Evolutionary conservation across 2,329 filamentous ascomycete species (phyloP), one percentile per base, ranked within the genome.

Genomic region (Botrytis hyacinthi): DNA sequence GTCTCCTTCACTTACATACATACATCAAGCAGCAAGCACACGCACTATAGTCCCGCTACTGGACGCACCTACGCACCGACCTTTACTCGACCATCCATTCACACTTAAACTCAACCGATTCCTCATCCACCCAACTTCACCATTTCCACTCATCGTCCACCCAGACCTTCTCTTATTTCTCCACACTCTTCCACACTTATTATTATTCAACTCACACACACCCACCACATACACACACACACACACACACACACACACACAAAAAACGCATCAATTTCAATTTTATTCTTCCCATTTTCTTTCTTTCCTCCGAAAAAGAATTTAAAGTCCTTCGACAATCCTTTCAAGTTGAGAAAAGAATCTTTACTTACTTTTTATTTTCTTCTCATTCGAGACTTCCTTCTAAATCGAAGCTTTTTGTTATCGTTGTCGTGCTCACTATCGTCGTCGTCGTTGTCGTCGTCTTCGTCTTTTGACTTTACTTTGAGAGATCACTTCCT

Each of bases 191-290:
- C 26, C 26, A 16, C 48, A 12, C 48, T n/a, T 54, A 7, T 54
- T 54, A 16, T 54, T 42, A 42, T 42, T 51, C 46, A 51, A 51
- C 46, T 51, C 59, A 42, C 40, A 14, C 12, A 42, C 12, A 42
- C 40, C 12, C 37, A 40, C 37, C 40, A 14, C 8, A 37, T 10
- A 40, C 14, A 5, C 40, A 5, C 40, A 18, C 40, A 46, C 32
- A 42, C 29, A 20, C 68, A 42, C 16, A 44, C 22, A 44, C n/a
- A 40, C 29, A 44, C 16, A 10, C 9, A 42, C 61, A 32, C 61
- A 63, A 44, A 65, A 65, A 32, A 66, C 70, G n/a, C 60, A 65
- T 71, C 44, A 62, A 71, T 40, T 71, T 59, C 7, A 29, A 37
- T 71, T 51, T 62, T 40, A n/a, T 42, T 62, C 6, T 57, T 62